phyloP scores from a whole-genome alignment of 331 rosid species.

The Spiraea crenata region DNA sequence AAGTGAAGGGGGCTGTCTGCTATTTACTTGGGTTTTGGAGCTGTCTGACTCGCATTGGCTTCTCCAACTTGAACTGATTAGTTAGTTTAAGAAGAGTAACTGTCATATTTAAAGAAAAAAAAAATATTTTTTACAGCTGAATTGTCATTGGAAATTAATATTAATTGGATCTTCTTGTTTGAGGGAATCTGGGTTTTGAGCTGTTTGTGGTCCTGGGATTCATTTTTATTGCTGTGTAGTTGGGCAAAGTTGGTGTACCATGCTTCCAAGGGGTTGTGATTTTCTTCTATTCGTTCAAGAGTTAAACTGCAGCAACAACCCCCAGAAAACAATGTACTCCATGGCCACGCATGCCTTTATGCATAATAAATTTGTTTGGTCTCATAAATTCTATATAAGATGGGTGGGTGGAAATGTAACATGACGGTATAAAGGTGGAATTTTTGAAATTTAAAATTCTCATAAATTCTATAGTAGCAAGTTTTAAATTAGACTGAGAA shows the following conservation, averaged over 20 bases:
- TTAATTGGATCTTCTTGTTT: background rate
- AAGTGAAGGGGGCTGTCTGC: background rate
- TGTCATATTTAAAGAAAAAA: too few species aligned
- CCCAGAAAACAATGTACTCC: background rate
- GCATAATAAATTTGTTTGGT: too few species aligned
- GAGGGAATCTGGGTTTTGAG: background rate
- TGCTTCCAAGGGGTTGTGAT: background rate
- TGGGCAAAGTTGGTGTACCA: background rate
- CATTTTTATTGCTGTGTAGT: background rate
- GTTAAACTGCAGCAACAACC: background rate
- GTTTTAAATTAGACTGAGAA: too few species aligned
- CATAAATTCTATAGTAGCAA: too few species aligned
- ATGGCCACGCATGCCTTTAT: background rate
- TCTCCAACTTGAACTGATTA: conserved; percentile 1
- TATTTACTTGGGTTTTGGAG: background rate
- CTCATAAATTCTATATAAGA: too few species aligned
- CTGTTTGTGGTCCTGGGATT: background rate
- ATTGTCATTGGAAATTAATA: background rate
- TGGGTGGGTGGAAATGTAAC: too few species aligned
- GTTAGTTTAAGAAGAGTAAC: too few species aligned
- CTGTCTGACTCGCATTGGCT: background rate
- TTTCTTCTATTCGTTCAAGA: background rate
- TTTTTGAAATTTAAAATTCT: too few species aligned
- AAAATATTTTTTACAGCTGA: too few species aligned
- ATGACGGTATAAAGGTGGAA: too few species aligned